phyloP scores from a whole-genome alignment of 2,329 filamentous ascomycete species.

The Colletotrichum simmondsii region DNA sequence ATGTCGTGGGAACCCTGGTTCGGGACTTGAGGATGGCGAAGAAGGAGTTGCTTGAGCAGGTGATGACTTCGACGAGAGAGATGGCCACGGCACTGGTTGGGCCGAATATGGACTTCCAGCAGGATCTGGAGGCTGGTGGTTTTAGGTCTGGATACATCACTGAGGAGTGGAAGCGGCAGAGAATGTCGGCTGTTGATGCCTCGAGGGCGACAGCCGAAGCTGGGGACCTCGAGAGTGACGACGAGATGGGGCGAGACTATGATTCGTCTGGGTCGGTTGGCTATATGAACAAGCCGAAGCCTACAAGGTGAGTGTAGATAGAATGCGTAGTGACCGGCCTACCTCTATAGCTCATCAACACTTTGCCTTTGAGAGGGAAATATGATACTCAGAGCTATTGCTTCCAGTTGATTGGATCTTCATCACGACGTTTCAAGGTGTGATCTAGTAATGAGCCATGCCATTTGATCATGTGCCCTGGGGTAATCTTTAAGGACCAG shows the following conservation, averaged over 20 bases:
- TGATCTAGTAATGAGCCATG: no score
- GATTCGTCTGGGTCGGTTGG: neutral
- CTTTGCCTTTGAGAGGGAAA: no score
- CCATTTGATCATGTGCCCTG: no score
- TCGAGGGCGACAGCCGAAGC: neutral
- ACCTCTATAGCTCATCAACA: no score
- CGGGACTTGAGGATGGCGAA: constrained; percentile 4
- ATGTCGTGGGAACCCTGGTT: neutral
- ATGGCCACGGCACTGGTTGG: constrained; percentile 23
- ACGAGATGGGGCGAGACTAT: neutral
- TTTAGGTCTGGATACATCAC: neutral
- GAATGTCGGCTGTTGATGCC: neutral
- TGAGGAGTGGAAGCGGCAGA: constrained; percentile 1
- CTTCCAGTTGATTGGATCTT: no score
- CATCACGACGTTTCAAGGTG: no score
- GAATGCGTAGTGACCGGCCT: no score
- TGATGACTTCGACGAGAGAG: constrained; percentile 3
- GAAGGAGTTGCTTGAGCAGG: neutral
- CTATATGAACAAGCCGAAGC: no score
- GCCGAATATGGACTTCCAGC: neutral
- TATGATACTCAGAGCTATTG: no score
- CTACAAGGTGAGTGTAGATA: no score
- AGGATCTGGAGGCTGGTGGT: neutral
- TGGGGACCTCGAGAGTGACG: neutral
- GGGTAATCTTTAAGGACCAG: no score